Evolutionary conservation across 1,139 yeast genomes (phyloP).

Genomic region (Yamadazyma sp.): DNA sequence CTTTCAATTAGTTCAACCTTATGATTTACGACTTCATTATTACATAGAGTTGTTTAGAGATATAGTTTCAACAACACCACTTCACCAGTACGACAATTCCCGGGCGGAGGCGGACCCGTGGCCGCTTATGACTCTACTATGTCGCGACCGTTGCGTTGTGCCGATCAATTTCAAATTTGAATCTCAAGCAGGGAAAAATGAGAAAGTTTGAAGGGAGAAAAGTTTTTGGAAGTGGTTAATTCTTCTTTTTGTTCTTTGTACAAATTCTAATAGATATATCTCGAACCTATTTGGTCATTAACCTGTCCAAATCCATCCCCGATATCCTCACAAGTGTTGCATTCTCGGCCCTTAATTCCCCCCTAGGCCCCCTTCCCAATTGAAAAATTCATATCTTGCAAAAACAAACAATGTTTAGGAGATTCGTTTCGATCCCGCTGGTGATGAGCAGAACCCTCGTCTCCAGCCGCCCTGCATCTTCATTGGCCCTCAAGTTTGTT

Average conservation of each 20-base stretch:
- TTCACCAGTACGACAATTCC: background rate
- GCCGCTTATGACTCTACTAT: background rate
- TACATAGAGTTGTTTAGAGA: slow-evolving; percentile 3
- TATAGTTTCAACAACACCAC: slow-evolving; percentile 10
- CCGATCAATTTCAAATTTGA: background rate
- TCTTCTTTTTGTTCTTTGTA: background rate
- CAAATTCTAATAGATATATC: background rate
- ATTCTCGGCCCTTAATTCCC: background rate
- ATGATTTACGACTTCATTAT: slow-evolving; percentile 9
- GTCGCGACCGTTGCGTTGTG: no score
- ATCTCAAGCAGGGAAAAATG: background rate
- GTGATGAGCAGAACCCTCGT: background rate
- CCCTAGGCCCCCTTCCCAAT: background rate
- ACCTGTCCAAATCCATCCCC: background rate
- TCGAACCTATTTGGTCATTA: no score
- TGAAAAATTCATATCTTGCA: background rate
- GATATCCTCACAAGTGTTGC: no score
- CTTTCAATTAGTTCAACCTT: slow-evolving; percentile 14
- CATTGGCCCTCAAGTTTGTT: background rate
- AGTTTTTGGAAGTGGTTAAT: background rate
- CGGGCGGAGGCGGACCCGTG: slow-evolving; percentile 1
- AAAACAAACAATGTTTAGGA: slow-evolving; percentile 1
- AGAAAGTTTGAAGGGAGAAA: background rate
- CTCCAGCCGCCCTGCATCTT: background rate
- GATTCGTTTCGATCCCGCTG: background rate